These are phyloP conservation scores for Chaetomium tenue DNA, from an alignment of 495 filamentous ascomycete species.

Conservation along the genomic window DNA sequence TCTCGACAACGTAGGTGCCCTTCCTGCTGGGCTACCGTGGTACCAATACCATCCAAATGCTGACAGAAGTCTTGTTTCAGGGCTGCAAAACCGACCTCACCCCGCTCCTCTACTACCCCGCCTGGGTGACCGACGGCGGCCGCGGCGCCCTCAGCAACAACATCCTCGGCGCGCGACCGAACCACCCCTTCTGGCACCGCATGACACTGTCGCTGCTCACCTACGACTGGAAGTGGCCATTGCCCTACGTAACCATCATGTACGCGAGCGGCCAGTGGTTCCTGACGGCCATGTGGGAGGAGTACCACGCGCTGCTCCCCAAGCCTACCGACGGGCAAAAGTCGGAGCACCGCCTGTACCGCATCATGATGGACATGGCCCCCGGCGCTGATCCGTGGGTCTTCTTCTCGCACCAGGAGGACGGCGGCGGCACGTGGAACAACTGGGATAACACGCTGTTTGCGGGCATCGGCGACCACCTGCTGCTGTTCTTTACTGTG, in stretches of 20 bases:
- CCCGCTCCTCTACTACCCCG: slow-evolving; percentile 74
- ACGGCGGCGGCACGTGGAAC: slow-evolving; percentile 44
- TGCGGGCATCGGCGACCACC: slow-evolving; percentile 38
- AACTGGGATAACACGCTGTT: slow-evolving; percentile 44
- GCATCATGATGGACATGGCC: slow-evolving; percentile 47
- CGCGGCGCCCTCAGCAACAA: slow-evolving; percentile 90
- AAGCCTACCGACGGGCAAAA: slow-evolving; percentile 2
- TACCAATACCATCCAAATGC: not conserved
- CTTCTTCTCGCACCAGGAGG: slow-evolving; percentile 42
- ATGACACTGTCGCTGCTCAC: slow-evolving; percentile 66
- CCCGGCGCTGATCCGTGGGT: slow-evolving; percentile 41
- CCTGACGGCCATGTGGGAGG: slow-evolving; percentile 79
- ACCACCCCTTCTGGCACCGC: slow-evolving; percentile 78
- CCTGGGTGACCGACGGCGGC: slow-evolving; percentile 75
- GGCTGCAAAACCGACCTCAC: slow-evolving; percentile 81
- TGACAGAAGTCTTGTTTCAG: slow-evolving; percentile 37
- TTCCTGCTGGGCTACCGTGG: not conserved
- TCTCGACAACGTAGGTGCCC: slow-evolving; percentile 70
- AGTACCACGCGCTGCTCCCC: slow-evolving; percentile 50
- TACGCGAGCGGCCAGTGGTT: slow-evolving; percentile 83
- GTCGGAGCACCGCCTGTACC: slow-evolving; percentile 31
- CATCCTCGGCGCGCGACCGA: slow-evolving; percentile 75
- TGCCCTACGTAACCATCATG: slow-evolving; percentile 90
- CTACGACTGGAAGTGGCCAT: slow-evolving; percentile 72
- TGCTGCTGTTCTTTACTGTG: slow-evolving; percentile 41